A percentile compares a stretch with the other conserved stretches of the same genome.
These are phyloP conservation scores for Hypoxylon sp. DNA, from an alignment of 2,329 filamentous ascomycete species.

Conservation along the genomic window DNA sequence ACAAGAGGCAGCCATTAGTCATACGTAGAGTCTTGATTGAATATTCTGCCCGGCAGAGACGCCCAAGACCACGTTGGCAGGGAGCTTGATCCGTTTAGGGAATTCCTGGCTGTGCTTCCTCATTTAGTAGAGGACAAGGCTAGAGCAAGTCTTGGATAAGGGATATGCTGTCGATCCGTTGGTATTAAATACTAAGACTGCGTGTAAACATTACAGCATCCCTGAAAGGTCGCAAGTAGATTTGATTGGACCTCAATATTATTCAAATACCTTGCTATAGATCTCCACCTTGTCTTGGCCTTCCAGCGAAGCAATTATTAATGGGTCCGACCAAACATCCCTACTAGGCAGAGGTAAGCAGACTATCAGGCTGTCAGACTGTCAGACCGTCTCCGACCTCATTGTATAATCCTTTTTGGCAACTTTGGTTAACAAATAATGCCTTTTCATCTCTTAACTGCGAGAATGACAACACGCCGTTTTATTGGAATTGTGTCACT, in stretches of 20 bases:
- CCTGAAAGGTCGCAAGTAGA: conserved; percentile 32
- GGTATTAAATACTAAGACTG: conserved; percentile 32
- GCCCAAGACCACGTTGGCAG: no score
- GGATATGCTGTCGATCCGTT: conserved; percentile 40
- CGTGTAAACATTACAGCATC: conserved; percentile 40
- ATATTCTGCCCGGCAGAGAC: no score
- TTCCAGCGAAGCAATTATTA: background rate
- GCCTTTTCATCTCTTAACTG: background rate
- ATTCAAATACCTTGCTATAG: no score
- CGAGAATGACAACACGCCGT: background rate
- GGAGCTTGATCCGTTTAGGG: no score
- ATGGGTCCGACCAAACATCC: background rate
- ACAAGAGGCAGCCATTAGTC: no score
- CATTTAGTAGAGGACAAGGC: no score
- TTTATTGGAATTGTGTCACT: background rate
- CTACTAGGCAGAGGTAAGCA: background rate
- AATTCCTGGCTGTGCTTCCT: no score
- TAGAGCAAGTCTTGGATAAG: no score
- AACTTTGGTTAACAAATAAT: background rate
- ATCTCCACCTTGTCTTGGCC: background rate
- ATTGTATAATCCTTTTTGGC: background rate
- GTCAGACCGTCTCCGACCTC: no score
- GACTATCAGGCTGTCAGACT: no score
- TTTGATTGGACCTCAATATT: no score
- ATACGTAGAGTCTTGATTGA: no score